Conservation (phyloP, 148 eudicot species). For the Cornus kousa region DNA sequence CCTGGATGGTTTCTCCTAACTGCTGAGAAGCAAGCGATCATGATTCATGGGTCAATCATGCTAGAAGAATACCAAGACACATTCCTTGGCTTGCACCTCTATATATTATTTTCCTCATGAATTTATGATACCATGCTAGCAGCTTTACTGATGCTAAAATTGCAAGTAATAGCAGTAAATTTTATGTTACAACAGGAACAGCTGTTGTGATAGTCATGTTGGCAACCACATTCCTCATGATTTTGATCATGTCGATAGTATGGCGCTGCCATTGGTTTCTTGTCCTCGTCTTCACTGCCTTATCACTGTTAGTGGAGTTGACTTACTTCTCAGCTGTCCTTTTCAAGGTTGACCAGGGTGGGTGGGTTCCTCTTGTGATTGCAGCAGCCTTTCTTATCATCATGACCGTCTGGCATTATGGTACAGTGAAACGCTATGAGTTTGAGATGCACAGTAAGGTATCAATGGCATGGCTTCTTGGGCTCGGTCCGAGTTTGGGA, state of each 20-base stretch:
- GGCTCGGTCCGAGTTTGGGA: constrained; percentile 93
- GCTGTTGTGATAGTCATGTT: constrained; percentile 96
- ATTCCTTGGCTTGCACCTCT: neutral
- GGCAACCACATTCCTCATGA: constrained; percentile 92
- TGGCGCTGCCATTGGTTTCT: constrained; percentile 92
- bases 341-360: constrained; percentile 92
- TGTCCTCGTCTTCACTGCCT: constrained; percentile 68
- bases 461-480: constrained; percentile 93
- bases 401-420: constrained; percentile 97
- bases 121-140: neutral
- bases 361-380: constrained; percentile 96
- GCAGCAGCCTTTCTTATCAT: constrained; percentile 77
- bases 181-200: constrained; percentile 61
- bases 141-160: neutral
- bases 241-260: constrained; percentile 68
- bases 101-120: neutral
- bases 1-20: neutral
- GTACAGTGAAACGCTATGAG: constrained; percentile 80
- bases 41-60: neutral
- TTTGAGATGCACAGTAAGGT: constrained; percentile 96
- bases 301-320: constrained; percentile 74
- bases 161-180: neutral
- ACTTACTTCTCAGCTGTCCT: constrained; percentile 94
- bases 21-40: neutral
- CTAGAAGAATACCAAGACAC: neutral